phyloP scores from a whole-genome alignment of 139 green algal genomes.

The Chlorella sp. region DNA sequence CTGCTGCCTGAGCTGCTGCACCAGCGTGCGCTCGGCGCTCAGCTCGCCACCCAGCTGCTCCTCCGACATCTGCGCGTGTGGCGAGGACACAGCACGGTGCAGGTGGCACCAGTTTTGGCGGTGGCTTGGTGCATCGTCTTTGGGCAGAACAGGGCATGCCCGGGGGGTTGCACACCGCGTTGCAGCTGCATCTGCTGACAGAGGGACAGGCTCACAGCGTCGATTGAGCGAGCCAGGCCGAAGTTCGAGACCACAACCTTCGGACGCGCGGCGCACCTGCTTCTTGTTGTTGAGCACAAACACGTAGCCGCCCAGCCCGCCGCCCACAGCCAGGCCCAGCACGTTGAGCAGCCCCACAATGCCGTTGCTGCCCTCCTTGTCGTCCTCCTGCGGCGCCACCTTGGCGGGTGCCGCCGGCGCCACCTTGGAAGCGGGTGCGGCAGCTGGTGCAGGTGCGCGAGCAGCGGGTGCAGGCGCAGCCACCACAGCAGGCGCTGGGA shows the following conservation, averaged over 20 bases:
- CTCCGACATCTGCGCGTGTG: neutral
- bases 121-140: no score
- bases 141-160: no score
- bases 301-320: constrained; percentile 30
- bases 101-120: no score
- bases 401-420: neutral
- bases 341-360: constrained; percentile 12
- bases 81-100: neutral
- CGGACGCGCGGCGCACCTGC: constrained; percentile 18
- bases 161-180: no score
- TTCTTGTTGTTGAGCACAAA: constrained; percentile 29
- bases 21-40: constrained; percentile 9
- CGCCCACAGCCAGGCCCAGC: constrained; percentile 26
- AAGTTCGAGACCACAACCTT: no score
- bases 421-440: neutral
- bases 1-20: constrained; percentile 14
- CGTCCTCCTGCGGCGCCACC: neutral
- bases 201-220: no score
- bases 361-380: constrained; percentile 10
- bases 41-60: neutral
- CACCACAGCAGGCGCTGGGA: neutral
- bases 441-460: neutral
- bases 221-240: no score
- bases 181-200: no score
- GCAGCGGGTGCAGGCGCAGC: neutral